These are phyloP conservation scores for Thelephora terrestris DNA, from an alignment of 1,284 basidiomycete species.

Conservation along the genomic window DNA sequence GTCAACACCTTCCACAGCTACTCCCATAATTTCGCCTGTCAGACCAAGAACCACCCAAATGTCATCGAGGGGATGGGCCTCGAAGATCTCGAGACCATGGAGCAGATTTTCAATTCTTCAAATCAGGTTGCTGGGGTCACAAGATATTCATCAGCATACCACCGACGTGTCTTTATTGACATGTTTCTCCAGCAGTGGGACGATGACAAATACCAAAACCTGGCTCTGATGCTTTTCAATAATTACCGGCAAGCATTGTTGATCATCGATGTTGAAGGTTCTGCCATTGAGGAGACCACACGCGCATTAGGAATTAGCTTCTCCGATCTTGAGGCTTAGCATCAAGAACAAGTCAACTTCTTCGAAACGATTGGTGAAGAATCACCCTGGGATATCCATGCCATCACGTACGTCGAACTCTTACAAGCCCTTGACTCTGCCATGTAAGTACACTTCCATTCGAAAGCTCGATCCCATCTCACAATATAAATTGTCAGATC, in stretches of 20 bases:
- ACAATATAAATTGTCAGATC: no score
- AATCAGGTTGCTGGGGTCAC: constrained; percentile 19
- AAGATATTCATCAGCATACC: constrained; percentile 20
- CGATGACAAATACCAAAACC: no score
- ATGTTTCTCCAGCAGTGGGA: no score
- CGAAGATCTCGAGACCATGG: constrained; percentile 20
- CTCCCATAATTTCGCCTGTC: no score
- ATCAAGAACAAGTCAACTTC: constrained; percentile 9
- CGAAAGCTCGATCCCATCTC: neutral
- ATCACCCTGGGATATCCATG: constrained; percentile 9
- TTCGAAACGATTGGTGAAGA: constrained; percentile 13
- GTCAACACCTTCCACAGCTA: no score
- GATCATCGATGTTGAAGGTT: constrained; percentile 11
- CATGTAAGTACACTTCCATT: constrained; percentile 1
- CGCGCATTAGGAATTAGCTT: neutral
- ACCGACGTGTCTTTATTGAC: no score
- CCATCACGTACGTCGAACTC: constrained; percentile 13
- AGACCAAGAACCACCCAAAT: no score
- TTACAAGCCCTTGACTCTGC: constrained; percentile 6
- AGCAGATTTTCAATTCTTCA: constrained; percentile 21
- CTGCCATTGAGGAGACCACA: constrained; percentile 6
- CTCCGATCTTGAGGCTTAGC: constrained; percentile 10
- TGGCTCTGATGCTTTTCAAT: constrained; percentile 16
- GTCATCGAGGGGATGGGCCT: no score
- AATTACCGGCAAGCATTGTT: constrained; percentile 18